Percentiles rank a stretch among this genome's conserved stretches.
Conservation (phyloP, 192 early-diverging fungal genomes). For the Hyaloraphidium curvatum region DNA sequence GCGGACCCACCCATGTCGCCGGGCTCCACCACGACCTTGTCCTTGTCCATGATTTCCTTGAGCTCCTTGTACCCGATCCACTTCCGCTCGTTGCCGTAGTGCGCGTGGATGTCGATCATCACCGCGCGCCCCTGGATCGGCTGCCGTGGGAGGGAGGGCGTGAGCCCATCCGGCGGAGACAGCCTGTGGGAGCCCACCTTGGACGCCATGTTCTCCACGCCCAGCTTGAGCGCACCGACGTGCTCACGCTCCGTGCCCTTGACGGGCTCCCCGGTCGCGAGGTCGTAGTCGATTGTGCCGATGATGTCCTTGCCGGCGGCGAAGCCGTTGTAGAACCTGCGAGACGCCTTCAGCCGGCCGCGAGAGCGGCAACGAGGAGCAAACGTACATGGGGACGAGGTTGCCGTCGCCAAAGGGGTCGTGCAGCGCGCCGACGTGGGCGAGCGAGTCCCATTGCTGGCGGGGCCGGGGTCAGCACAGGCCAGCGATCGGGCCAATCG, state of each 20-base stretch:
- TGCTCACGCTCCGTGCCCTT: background rate
- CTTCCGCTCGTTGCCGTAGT: background rate
- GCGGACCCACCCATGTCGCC: conserved; percentile 1
- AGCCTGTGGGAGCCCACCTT: background rate
- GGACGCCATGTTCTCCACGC: background rate
- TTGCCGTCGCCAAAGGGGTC: background rate
- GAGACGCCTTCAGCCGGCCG: background rate
- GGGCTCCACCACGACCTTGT: background rate
- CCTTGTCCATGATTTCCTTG: background rate
- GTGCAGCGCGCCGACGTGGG: background rate
- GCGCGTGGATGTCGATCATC: background rate
- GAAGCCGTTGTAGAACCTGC: background rate
- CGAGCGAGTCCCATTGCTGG: background rate
- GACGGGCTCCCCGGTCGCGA: background rate
- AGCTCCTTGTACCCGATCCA: conserved; percentile 1
- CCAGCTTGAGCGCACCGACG: background rate
- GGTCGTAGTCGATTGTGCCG: background rate
- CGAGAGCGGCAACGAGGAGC: background rate
- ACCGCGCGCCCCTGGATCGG: conserved; percentile 1
- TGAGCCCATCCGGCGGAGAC: background rate
- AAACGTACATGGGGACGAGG: background rate
- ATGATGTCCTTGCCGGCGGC: background rate
- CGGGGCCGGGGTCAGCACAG: too few species aligned
- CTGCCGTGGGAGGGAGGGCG: background rate
- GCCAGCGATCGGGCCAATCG: too few species aligned